Conservation (phyloP, 2,329 filamentous ascomycete genomes). For the Fusarium sp. region DNA sequence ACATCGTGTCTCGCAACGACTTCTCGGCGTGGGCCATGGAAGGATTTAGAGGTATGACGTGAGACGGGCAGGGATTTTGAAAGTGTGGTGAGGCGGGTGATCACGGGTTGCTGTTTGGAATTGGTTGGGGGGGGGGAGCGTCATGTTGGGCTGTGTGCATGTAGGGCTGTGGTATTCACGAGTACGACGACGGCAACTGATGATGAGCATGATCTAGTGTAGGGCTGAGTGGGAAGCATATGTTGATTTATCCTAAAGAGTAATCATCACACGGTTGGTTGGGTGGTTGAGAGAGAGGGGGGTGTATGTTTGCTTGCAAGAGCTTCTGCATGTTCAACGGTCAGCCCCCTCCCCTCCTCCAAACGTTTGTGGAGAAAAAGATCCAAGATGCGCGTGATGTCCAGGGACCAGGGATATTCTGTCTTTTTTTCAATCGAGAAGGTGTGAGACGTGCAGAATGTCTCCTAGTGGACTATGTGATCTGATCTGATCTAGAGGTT, state of each 20-base stretch:
- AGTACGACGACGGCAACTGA: neutral
- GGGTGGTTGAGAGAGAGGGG: neutral
- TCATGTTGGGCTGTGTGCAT: neutral
- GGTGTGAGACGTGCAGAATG: neutral
- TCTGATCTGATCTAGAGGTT: neutral
- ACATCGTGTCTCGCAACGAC: slow-evolving; percentile 6
- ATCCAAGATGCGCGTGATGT: neutral
- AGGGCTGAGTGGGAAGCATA: slow-evolving; percentile 22
- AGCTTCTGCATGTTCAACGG: neutral
- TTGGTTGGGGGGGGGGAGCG: neutral
- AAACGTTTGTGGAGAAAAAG: neutral
- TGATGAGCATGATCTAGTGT: neutral
- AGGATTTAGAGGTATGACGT: slow-evolving; percentile 44
- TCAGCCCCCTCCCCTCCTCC: neutral
- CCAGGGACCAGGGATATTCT: neutral
- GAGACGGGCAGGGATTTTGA: slow-evolving; percentile 29
- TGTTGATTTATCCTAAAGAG: neutral
- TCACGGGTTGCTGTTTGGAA: slow-evolving; percentile 17
- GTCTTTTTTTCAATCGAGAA: neutral
- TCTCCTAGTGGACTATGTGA: neutral
- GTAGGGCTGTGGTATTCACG: neutral
- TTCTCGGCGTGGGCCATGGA: neutral
- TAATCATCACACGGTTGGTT: neutral
- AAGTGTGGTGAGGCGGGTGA: slow-evolving; percentile 30
- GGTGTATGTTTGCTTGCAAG: neutral